These are phyloP conservation scores for Fraxinus velutina DNA, from an alignment of 305 asterid genomes.

Conservation along the genomic window DNA sequence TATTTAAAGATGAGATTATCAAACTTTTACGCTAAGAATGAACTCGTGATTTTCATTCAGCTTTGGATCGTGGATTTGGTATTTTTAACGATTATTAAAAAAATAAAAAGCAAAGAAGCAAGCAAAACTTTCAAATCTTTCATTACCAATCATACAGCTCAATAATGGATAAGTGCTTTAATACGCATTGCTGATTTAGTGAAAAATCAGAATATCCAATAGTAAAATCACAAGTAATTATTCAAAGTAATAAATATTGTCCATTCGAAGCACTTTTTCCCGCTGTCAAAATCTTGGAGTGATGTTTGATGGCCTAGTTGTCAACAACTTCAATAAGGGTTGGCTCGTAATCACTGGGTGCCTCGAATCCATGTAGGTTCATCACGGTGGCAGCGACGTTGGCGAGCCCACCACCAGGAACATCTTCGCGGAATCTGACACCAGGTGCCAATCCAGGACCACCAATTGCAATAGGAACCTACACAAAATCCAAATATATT, in stretches of 20 bases:
- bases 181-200: neutral
- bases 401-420: constrained; percentile 78
- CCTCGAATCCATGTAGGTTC: constrained; percentile 85
- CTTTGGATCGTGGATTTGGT: neutral
- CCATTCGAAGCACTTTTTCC: neutral
- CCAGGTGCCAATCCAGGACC: constrained; percentile 84
- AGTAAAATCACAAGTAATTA: neutral
- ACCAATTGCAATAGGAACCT: constrained; percentile 97
- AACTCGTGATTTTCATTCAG: neutral
- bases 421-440: constrained; percentile 73
- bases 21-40: neutral
- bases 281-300: neutral
- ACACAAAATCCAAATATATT: neutral
- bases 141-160: neutral
- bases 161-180: neutral
- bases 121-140: neutral
- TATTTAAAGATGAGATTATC: neutral
- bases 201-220: neutral
- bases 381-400: constrained; percentile 91
- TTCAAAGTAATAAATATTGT: neutral
- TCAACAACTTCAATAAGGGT: constrained; percentile 82
- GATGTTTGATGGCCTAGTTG: constrained; percentile 32
- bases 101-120: neutral
- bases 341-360: constrained; percentile 79
- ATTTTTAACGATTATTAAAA: neutral